These are phyloP conservation scores for Solanum rostratum DNA, from an alignment of 257 asterid species.

Conservation along the genomic window DNA sequence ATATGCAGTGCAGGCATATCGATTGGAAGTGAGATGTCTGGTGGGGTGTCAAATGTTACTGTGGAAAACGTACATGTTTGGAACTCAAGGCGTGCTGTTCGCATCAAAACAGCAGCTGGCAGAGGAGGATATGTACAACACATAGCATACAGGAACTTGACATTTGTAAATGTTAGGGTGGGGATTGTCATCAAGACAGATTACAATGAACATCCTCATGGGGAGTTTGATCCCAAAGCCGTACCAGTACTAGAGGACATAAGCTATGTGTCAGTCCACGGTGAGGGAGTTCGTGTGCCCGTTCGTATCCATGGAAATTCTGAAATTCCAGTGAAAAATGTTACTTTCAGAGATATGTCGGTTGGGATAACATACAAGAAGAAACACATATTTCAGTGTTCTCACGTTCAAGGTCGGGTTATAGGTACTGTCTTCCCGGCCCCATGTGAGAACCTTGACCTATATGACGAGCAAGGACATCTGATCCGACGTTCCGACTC, in stretches of 20 bases:
- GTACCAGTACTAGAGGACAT: constrained; percentile 62
- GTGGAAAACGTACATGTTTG: constrained; percentile 66
- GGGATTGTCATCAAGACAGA: constrained; percentile 91
- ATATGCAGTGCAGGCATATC: constrained; percentile 79
- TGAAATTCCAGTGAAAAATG: constrained; percentile 53
- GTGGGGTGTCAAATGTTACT: constrained; percentile 82
- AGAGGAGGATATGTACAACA: constrained; percentile 81
- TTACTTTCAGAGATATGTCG: constrained; percentile 64
- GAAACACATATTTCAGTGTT: constrained; percentile 84
- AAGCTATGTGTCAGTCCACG: constrained; percentile 58
- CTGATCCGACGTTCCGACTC: constrained; percentile 39
- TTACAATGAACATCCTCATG: constrained; percentile 90
- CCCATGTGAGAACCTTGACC: constrained; percentile 81
- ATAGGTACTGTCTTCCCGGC: constrained; percentile 71
- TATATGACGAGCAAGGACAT: constrained; percentile 58
- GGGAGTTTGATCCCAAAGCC: constrained; percentile 65
- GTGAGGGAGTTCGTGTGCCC: constrained; percentile 84
- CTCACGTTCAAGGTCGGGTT: constrained; percentile 70
- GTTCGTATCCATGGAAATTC: constrained; percentile 82
- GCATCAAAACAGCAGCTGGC: constrained; percentile 94
- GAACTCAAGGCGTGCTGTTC: constrained; percentile 85
- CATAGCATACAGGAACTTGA: constrained; percentile 55
- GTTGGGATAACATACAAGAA: constrained; percentile 64
- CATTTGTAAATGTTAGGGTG: constrained; percentile 67
- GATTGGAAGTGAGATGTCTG: constrained; percentile 98